Evolutionary conservation across 1,284 basidiomycete genomes (phyloP).

Genomic region (Wolfiporia cocos): DNA sequence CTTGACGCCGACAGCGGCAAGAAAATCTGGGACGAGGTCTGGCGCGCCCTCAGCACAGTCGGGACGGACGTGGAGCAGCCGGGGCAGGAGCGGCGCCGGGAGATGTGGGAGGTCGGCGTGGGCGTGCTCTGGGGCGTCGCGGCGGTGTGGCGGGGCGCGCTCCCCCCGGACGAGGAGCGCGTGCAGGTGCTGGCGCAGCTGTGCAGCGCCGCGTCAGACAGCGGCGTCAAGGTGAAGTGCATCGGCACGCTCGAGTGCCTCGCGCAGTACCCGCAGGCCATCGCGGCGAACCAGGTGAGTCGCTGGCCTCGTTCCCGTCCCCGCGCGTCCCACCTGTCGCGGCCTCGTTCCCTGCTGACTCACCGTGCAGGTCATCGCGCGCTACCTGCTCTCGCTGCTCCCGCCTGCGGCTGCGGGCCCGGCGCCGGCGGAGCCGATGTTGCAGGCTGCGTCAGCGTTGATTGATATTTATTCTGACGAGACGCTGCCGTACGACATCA

Average conservation of each 20-base stretch:
- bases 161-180: constrained; percentile 55
- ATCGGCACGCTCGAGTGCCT: constrained; percentile 81
- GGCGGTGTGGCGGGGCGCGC: constrained; percentile 54
- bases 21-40: constrained; percentile 56
- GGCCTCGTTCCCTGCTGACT: constrained; percentile 6
- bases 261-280: constrained; percentile 59
- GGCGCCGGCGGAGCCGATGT: constrained; percentile 61
- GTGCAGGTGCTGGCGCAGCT: constrained; percentile 63
- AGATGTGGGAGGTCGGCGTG: constrained; percentile 68
- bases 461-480: constrained; percentile 98
- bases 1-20: constrained; percentile 44
- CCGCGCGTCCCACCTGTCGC: no score
- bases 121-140: constrained; percentile 80
- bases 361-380: constrained; percentile 50
- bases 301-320: constrained; percentile 11
- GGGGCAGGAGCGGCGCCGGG: constrained; percentile 59
- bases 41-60: constrained; percentile 47
- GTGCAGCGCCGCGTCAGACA: constrained; percentile 49
- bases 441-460: constrained; percentile 81
- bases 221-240: constrained; percentile 62
- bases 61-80: constrained; percentile 50
- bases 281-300: constrained; percentile 68
- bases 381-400: constrained; percentile 59
- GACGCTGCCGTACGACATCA: constrained; percentile 71
- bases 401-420: constrained; percentile 34